Base-by-base conservation (phyloP, 768 basidiomycete species). In the Mycena chlorophos region DNA sequence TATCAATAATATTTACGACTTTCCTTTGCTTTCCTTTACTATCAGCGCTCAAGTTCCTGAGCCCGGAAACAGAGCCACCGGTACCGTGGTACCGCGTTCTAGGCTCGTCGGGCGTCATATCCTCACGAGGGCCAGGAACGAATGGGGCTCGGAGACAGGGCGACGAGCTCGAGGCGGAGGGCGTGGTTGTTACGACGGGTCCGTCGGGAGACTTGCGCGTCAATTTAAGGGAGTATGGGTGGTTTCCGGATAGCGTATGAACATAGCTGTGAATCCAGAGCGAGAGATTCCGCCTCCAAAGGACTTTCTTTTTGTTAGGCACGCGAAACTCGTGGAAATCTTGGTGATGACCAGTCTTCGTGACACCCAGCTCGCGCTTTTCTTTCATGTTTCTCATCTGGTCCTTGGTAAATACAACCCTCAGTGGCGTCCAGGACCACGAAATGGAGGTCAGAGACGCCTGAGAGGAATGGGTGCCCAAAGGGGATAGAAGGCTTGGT, bases 51-150 rank as follows among this genome's bases (percentile, higher is more conserved):
- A 92, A 92, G 64, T 88, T 85, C 61, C 70, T 92, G 3, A 79
- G 83, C 0, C 78, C 82, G 0, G 76, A 78, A 20, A 75, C 78
- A 1, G 75, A 76, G 23, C 86, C 87, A 0, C 84, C 87, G 5
- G 81, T 93, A 1, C 91, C 91, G 0, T 94, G 91, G 91, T 79
- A 92, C 57, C 82, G 91, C 27, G 89, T 93, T 3, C 75, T 93
- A 14, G 78, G 82, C 3, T 77, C 89, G 0, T 78, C 85, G 0
- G 91, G 91, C 1, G 71, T 76, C 1, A 88, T 91, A 60, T 91
- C 91, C 1, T 93, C 91, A 5, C 80, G 94, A 40, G 92, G 89
- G 0, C 91, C 93, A 3, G 88, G 86, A 3, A 94, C 94, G 3
- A 74, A 81, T 37, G 92, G 91, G 2, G 92, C 92, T 0, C 80